These are phyloP conservation scores for Fusarium musae DNA, from an alignment of 2,329 filamentous ascomycete genomes.

Conservation along the genomic window DNA sequence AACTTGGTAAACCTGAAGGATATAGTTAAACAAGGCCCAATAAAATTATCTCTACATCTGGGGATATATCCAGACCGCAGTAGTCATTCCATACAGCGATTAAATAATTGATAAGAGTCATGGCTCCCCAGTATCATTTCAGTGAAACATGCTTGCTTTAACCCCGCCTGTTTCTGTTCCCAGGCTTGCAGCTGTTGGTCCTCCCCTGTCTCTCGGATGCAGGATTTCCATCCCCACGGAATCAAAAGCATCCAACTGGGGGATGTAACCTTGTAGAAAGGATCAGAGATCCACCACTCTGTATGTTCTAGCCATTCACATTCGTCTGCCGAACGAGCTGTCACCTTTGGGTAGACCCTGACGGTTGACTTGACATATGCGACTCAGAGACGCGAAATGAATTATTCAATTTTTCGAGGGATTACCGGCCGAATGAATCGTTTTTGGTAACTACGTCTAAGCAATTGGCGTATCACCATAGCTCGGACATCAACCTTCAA, in stretches of 20 bases:
- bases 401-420: neutral
- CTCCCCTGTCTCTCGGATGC: neutral
- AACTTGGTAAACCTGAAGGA: rapidly evolving
- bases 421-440: rapidly evolving
- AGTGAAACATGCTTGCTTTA: too few species aligned
- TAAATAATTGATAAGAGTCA: rapidly evolving
- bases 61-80: rapidly evolving
- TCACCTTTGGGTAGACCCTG: neutral
- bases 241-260: neutral
- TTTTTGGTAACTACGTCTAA: neutral
- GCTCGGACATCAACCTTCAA: too few species aligned
- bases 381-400: neutral
- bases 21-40: rapidly evolving
- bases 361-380: neutral
- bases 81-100: rapidly evolving
- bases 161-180: neutral
- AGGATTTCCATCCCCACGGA: too few species aligned
- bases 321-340: neutral
- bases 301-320: rapidly evolving
- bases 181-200: neutral
- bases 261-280: neutral
- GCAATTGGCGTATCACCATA: rapidly evolving
- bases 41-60: neutral
- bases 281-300: neutral
- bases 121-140: neutral